Percentiles rank a stretch among this genome's conserved stretches.
Evolutionary conservation across 306 rosid genomes (phyloP).

Genomic region (Vigna radiata): DNA sequence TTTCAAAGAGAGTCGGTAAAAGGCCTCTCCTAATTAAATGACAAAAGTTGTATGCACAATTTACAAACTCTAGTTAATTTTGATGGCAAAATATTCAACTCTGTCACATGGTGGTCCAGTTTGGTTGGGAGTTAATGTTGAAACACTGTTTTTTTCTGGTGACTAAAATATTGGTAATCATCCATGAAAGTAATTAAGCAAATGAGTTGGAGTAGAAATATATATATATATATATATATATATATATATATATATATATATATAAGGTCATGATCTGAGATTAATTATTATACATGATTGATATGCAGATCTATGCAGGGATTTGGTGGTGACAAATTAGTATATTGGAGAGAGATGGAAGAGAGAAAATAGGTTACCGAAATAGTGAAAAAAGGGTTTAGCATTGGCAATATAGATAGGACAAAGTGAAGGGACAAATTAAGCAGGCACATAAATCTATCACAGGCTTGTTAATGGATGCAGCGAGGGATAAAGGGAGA

Average conservation of each 20-base stretch:
- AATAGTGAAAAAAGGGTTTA: not conserved
- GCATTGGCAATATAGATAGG: conserved; percentile 24
- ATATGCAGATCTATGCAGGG: conserved; percentile 25
- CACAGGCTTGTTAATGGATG: not conserved
- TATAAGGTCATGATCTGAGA: not conserved
- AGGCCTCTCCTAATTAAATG: not conserved
- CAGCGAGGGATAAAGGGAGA: conserved; percentile 42
- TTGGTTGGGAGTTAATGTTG: conserved; percentile 20
- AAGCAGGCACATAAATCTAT: conserved; percentile 3
- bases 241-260: too few species aligned
- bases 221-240: too few species aligned
- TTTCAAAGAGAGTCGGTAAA: not conserved
- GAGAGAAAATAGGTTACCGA: conserved; percentile 14
- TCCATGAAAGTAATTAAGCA: not conserved
- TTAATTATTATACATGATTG: not conserved
- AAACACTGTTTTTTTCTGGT: not conserved
- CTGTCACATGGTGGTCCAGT: conserved; percentile 53
- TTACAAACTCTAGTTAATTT: conserved; percentile 11
- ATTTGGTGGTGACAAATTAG: conserved; percentile 26
- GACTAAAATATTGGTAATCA: not conserved
- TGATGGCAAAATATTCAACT: conserved; percentile 35
- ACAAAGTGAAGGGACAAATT: conserved; percentile 13
- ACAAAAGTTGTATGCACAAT: conserved; percentile 15
- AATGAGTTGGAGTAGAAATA: too few species aligned
- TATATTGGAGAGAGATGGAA: conserved; percentile 31